Evolutionary conservation across 73 alveolate species (phyloP).

Genomic region (Stentor coeruleus): DNA sequence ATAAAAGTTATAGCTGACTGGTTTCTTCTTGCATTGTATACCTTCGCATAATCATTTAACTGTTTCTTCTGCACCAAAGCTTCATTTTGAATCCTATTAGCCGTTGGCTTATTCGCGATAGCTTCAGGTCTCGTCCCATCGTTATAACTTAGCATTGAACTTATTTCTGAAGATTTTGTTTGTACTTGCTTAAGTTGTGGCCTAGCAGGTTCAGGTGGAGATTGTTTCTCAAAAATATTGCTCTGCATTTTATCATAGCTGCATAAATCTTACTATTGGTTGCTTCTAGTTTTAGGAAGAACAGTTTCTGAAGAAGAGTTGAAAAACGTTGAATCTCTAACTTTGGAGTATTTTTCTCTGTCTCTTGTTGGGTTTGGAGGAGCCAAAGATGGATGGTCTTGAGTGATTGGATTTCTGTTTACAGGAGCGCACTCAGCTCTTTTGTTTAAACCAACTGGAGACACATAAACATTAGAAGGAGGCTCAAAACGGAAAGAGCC

Average conservation of each 20-base stretch:
- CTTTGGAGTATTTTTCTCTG: neutral
- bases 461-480: neutral
- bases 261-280: no score
- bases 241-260: neutral
- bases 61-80: neutral
- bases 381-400: conserved; percentile 2
- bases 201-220: neutral
- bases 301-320: neutral
- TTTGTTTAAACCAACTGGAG: neutral
- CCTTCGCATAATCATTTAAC: neutral
- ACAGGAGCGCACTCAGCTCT: neutral
- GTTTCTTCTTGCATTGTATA: neutral
- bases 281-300: neutral
- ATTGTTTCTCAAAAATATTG: neutral
- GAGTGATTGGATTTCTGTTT: neutral
- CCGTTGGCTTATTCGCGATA: neutral
- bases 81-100: neutral
- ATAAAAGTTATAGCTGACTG: neutral
- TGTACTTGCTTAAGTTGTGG: neutral
- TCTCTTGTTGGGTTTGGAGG: neutral
- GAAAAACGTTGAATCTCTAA: neutral
- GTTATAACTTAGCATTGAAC: neutral
- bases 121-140: neutral
- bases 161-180: neutral
- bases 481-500: neutral